Evolutionary conservation across 768 basidiomycete species (phyloP).

Genomic region (Lactarius akahatsu): DNA sequence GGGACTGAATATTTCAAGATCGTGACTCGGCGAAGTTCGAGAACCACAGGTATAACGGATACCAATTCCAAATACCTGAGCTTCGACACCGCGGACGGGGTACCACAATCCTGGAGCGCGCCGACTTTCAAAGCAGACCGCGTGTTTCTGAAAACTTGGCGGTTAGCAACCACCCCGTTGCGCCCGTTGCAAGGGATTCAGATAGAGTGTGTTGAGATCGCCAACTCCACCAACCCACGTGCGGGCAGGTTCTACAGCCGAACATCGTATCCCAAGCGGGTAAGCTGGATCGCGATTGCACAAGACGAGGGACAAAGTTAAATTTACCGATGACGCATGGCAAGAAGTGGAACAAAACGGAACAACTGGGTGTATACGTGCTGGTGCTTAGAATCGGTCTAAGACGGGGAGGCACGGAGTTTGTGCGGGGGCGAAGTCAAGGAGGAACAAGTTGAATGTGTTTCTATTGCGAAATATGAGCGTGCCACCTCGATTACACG

Average conservation of each 20-base stretch:
- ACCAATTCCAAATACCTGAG: background rate
- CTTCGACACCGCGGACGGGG: background rate
- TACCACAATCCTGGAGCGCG: background rate
- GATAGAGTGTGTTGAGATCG: conserved; percentile 12
- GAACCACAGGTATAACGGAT: background rate
- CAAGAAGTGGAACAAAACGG: background rate
- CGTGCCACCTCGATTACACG: conserved; percentile 8
- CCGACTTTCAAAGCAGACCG: background rate
- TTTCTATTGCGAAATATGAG: conserved; percentile 15
- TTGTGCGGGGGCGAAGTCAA: background rate
- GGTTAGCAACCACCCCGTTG: background rate
- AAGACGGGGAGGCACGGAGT: background rate
- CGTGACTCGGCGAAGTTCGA: background rate
- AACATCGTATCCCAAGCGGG: background rate
- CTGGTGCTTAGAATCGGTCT: background rate
- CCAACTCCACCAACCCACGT: background rate
- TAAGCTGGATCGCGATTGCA: background rate
- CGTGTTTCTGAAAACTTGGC: background rate
- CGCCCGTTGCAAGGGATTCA: background rate
- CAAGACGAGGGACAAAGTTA: background rate
- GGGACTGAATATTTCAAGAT: background rate
- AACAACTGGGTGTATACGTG: background rate
- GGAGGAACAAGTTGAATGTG: background rate
- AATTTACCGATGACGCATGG: background rate
- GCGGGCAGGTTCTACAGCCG: background rate